Base-by-base conservation (phyloP, 345 rosid genomes). In the Heritiera fomes region DNA sequence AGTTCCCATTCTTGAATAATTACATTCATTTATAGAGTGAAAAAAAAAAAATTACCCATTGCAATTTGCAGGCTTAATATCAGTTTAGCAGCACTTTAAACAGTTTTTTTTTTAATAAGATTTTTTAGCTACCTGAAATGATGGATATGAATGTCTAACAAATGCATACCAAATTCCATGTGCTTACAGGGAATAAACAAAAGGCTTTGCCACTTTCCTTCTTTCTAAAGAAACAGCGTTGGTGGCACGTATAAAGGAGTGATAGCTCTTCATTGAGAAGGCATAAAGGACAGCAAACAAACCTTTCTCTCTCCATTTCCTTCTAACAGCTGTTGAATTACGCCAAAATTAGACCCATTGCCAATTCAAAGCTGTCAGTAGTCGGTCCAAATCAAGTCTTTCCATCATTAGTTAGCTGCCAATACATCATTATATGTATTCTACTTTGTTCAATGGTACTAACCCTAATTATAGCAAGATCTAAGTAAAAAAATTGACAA, bases 11-110 rank as follows among this genome's bases (percentile, higher is more conserved):
- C 55, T 28, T 67, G 14, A 82, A 78, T 75, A 64, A 65, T 17
- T 71, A 77, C 77, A 78, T 79, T 28, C 46, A 5, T 85, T 81
- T 78, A 77, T 47, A 82, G 50, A 52, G 38, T 43, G 77, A 52
- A 38, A 65, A 41, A 46, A 55, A 17, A 11, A 45, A n/a, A 60
- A 0, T 15, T 65, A 65, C 49, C 71, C 28, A 14, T 8, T 20
- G 56, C 28, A 69, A 17, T 10, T 75, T 45, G 14, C 64, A 67
- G 78, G 38, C 28, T 32, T 71, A 41, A 68, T 62, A 30, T 75
- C 65, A 52, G 23, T 34, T 14, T 20, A 59, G 34, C 75, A 61
- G 28, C 71, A 7, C 7, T 18, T n/a, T 3, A 34, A 34, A 34
- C 30, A 23, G 2, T 5, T 13, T 13, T 14, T 41, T 41, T 41